Conservation (phyloP, 2,329 filamentous ascomycete species). For the Phaeosphaeriaceae sp. region DNA sequence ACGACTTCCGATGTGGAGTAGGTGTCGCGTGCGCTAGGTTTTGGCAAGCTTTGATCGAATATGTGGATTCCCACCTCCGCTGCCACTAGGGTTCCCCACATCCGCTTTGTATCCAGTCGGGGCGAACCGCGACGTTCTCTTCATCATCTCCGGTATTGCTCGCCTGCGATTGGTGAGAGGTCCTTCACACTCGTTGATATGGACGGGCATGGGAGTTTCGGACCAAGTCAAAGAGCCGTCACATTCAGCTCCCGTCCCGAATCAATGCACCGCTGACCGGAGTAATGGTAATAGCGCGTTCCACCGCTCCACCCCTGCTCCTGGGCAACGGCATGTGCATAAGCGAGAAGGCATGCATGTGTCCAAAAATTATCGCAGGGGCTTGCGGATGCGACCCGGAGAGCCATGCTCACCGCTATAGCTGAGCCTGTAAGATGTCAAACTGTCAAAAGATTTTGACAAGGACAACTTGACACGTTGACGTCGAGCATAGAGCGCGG, state of each 20-base stretch:
- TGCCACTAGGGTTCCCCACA: neutral
- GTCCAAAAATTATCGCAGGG: neutral
- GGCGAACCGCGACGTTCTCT: constrained; percentile 12
- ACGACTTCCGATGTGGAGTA: neutral
- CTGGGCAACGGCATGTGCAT: constrained; percentile 8
- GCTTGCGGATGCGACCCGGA: neutral
- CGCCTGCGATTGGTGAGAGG: neutral
- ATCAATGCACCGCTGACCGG: constrained; percentile 4
- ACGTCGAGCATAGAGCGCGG: neutral
- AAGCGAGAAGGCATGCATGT: neutral
- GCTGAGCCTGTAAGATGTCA: neutral
- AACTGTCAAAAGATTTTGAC: neutral
- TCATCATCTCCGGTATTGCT: neutral
- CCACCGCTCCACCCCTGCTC: neutral
- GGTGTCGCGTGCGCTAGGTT: neutral
- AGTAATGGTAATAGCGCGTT: neutral
- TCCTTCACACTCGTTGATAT: neutral
- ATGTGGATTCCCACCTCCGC: neutral
- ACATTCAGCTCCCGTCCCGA: neutral
- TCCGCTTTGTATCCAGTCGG: constrained; percentile 7
- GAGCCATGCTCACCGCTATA: neutral
- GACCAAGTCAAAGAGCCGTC: neutral
- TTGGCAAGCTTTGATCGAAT: neutral
- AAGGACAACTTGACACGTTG: neutral
- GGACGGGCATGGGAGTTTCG: neutral